These are phyloP conservation scores for Typha latifolia DNA, from an alignment of 176 grass and related monocot genomes.

Conservation along the genomic window DNA sequence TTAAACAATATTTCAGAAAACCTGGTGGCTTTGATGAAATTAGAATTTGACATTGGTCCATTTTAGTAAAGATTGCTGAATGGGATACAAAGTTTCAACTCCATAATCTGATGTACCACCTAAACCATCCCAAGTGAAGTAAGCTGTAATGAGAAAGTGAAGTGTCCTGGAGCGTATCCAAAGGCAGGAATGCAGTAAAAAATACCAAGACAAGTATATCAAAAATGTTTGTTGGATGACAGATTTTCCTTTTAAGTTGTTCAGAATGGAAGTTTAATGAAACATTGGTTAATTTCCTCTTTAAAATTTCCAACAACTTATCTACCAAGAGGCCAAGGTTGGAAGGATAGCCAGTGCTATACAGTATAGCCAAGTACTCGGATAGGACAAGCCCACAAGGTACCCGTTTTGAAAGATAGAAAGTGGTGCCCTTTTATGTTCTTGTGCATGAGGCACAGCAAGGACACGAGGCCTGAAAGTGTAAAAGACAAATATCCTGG, in stretches of 20 bases:
- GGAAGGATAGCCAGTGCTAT: too few relatives aligned
- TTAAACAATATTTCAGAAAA: constrained; percentile 7
- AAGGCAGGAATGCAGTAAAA: neutral
- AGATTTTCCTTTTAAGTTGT: neutral
- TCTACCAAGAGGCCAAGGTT: too few relatives aligned
- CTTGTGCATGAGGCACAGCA: too few relatives aligned
- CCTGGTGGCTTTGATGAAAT: constrained; percentile 26
- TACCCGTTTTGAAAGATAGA: too few relatives aligned
- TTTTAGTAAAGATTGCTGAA: constrained; percentile 25
- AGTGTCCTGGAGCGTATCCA: neutral
- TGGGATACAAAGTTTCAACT: constrained; percentile 9
- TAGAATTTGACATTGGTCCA: constrained; percentile 4
- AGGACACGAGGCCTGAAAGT: too few relatives aligned
- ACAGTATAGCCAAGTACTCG: too few relatives aligned
- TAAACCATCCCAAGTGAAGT: constrained; percentile 17
- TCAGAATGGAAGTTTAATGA: neutral
- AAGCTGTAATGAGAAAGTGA: neutral
- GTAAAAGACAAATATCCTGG: too few relatives aligned
- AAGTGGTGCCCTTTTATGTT: too few relatives aligned
- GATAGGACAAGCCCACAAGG: too few relatives aligned
- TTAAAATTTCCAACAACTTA: too few relatives aligned
- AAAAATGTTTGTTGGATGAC: neutral
- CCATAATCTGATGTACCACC: constrained; percentile 23
- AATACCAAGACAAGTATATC: constrained; percentile 5
- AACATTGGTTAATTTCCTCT: too few relatives aligned